phyloP scores from a whole-genome alignment of 306 rosid species.

The Cucumis hystrix region DNA sequence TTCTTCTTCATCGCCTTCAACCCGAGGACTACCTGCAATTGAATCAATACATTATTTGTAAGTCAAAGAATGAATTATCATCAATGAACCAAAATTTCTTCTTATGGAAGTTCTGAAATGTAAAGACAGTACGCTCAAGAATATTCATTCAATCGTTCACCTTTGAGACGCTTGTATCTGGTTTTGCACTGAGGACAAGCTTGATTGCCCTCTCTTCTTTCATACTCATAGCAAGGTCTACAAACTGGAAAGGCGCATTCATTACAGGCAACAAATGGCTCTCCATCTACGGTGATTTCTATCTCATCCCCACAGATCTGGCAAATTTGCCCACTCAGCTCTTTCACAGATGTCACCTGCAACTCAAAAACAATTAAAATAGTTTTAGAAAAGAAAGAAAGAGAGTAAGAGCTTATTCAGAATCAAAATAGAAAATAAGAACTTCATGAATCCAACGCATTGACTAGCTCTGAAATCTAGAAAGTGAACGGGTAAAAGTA shows the following conservation, averaged over 20 bases:
- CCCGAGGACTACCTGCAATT: conserved; percentile 62
- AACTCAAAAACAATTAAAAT: neutral
- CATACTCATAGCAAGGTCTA: conserved; percentile 83
- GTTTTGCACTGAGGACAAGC: conserved; percentile 92
- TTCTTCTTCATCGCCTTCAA: conserved; percentile 87
- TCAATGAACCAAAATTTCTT: neutral
- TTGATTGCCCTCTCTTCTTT: conserved; percentile 90
- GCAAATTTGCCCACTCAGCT: conserved; percentile 74
- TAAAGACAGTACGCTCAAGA: neutral
- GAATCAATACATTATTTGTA: neutral
- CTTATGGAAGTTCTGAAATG: neutral
- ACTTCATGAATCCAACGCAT: conserved; percentile 7
- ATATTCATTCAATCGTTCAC: conserved; percentile 12
- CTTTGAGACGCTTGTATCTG: conserved; percentile 73
- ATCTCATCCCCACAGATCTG: conserved; percentile 95
- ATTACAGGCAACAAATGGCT: conserved; percentile 84
- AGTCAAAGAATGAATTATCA: neutral
- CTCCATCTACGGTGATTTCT: conserved; percentile 62
- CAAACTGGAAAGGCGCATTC: conserved; percentile 97
- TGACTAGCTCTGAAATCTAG: conserved; percentile 20
- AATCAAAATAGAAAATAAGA: neutral
- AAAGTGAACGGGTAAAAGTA: neutral
- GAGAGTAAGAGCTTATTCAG: neutral
- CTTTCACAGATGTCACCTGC: conserved; percentile 63
- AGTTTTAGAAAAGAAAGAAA: neutral